These are phyloP conservation scores for Plasmodium falciparum DNA, from an alignment of 169 alveolate genomes.

Conservation along the genomic window DNA sequence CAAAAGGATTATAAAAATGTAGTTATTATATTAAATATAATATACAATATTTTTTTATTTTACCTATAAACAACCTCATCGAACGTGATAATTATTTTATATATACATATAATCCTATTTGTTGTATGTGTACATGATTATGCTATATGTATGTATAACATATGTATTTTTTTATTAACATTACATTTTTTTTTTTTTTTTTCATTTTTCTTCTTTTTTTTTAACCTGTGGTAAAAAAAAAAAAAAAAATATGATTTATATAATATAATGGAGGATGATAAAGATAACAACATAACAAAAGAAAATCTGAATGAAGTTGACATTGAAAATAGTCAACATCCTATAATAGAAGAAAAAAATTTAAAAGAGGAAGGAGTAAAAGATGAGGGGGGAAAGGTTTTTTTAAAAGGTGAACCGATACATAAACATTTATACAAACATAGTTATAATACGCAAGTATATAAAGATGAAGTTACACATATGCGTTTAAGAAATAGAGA, in stretches of 20 bases:
- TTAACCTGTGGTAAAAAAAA: neutral
- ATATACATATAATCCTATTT: too few species aligned
- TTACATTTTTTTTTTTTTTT: too few species aligned
- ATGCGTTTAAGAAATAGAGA: slow-evolving; percentile 6
- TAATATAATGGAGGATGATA: neutral
- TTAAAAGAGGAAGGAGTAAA: neutral
- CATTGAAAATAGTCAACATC: neutral
- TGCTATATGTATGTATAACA: too few species aligned
- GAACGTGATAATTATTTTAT: too few species aligned
- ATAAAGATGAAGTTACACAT: slow-evolving; percentile 24
- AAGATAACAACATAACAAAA: neutral
- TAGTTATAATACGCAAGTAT: slow-evolving; percentile 8
- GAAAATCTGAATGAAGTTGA: neutral
- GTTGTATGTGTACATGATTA: too few species aligned
- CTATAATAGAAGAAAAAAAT: neutral
- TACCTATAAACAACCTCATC: too few species aligned
- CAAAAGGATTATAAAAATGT: too few species aligned
- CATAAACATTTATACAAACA: slow-evolving; percentile 25
- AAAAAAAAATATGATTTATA: neutral
- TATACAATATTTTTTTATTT: too few species aligned
- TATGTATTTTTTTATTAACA: too few species aligned
- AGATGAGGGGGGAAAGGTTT: neutral
- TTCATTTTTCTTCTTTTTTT: too few species aligned
- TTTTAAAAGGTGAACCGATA: slow-evolving; percentile 2
- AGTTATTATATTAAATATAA: too few species aligned